Base-by-base conservation (phyloP, 768 basidiomycete species). In the Termitomyces sp. region DNA sequence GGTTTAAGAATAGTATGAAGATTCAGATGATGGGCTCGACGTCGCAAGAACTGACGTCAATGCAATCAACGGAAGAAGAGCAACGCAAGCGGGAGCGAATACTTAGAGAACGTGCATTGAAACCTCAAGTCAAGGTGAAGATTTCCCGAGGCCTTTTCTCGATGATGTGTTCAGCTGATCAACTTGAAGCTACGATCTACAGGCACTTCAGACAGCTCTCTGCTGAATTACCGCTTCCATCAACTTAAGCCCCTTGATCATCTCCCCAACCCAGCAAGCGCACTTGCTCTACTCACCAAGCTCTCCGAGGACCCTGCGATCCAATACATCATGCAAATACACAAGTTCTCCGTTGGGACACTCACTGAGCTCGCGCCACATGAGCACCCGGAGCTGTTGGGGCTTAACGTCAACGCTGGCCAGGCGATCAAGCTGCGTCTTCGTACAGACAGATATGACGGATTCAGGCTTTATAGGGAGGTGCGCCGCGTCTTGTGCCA, bases 291-390 rank as follows among this genome's bases (percentile, higher is more conserved):
- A 2, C 76, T 91, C 0, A 74, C 72, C 12, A 82, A 78, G 51
- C 75, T 91, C 3, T 75, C 89, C 9, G 74, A 80, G n/a, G 90
- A 92, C 64, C 83, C 85, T 5, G 88, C 86, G 0, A 86, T 90
- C 48, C 73, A 69, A 22, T 82, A 88, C 66, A 68, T 92, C 57
- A 90, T 92, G 89, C 80, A 78, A 61, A 76, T 75, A 59, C 88
- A 92, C 69, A 68, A 82, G 58, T 85, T 89, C 62, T 76, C 82
- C 0, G 87, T 92, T 6, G 84, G 85, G 0, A 59, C 86, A 3
- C 73, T 91, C 45, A 90, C 88, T 1, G 89, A 92, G 69, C 81
- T 92, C 18, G 88, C 88, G 16, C 89, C 89, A 0, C 88, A 88
- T 57, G 88, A 90, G 65, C 79, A 86, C 57, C 88, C 88, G 0